Base-by-base conservation (phyloP, 371 early-diverging fungal species). In the Rhizopus sp. region DNA sequence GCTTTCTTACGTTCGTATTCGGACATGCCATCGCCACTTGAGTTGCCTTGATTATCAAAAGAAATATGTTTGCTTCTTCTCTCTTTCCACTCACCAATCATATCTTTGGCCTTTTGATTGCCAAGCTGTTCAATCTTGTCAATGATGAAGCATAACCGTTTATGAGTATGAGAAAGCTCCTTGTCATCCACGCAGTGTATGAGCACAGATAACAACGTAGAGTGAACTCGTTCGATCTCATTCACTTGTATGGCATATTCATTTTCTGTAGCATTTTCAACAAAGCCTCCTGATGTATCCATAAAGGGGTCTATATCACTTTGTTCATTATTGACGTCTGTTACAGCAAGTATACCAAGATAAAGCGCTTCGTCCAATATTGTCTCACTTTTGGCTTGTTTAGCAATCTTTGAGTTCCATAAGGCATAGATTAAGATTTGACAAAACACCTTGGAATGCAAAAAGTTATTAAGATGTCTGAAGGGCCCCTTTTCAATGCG, bases 1-100 rank as follows among this genome's bases (percentile, higher is more conserved):
- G 81, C 80, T 70, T 91, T 89, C 60, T 87, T 87, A 33, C 84
- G 81, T 57, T 91, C 93, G n/a, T 77, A 79, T 56, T 90, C 91
- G 30, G 85, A 60, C 4, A 47, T 47, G 8, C 38, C 55, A 15
- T 29, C 47, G 15, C 34, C 44, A 4, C 51, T 50, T 12, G 16
- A 16, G 3, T 12, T 35, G 12, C 32, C 13, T n/a, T 57, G 48
- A 7, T 45, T 10, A 12, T 53, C 34, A 12, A 40, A 29, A 23
- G 52, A 51, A 7, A 41, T 55, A 5, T 72, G 68, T 10, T 59
- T 42, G 10, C 53, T 45, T 41, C 40, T 78, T 63, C 53, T 65
- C 35, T 76, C 75, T 61, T 75, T 59, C 80, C 79, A 70, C 17
- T 72, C 53, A 31, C 15, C 39, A 47, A 86, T 85, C 1, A 62